Conservation (phyloP, 139 green algal genomes). For the Parachlorella kessleri region DNA sequence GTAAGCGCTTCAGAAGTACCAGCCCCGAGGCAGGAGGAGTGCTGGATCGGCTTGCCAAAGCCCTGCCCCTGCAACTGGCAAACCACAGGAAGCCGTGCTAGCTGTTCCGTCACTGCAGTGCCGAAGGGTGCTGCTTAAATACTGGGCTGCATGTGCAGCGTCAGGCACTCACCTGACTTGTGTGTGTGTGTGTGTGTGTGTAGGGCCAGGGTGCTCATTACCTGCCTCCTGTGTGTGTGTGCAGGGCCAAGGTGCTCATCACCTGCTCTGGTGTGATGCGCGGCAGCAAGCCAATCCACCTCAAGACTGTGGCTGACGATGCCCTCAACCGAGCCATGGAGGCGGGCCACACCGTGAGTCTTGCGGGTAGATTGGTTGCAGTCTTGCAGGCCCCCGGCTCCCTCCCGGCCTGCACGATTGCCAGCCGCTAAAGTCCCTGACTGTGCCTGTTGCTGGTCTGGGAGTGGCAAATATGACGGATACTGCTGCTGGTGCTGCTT, state of each 20-base stretch:
- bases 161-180: too few species aligned
- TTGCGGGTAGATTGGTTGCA: neutral
- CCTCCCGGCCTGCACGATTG: neutral
- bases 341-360: conserved; percentile 17
- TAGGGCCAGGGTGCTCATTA: too few species aligned
- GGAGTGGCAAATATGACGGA: neutral
- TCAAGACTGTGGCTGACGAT: conserved; percentile 88
- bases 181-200: too few species aligned
- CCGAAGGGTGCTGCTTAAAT: too few species aligned
- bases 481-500: neutral
- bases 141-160: too few species aligned
- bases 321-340: conserved; percentile 3
- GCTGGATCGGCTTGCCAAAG: too few species aligned
- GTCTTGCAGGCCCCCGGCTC: neutral
- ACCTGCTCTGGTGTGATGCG: conserved; percentile 72
- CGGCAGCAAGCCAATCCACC: conserved; percentile 78
- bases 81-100: too few species aligned
- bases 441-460: neutral
- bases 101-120: too few species aligned
- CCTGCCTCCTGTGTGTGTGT: too few species aligned
- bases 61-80: too few species aligned
- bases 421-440: neutral
- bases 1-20: too few species aligned
- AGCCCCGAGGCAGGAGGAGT: too few species aligned
- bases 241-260: conserved; percentile 48